Evolutionary conservation across 257 asterid species (phyloP).

Genomic region (Solanum stenotomum): DNA sequence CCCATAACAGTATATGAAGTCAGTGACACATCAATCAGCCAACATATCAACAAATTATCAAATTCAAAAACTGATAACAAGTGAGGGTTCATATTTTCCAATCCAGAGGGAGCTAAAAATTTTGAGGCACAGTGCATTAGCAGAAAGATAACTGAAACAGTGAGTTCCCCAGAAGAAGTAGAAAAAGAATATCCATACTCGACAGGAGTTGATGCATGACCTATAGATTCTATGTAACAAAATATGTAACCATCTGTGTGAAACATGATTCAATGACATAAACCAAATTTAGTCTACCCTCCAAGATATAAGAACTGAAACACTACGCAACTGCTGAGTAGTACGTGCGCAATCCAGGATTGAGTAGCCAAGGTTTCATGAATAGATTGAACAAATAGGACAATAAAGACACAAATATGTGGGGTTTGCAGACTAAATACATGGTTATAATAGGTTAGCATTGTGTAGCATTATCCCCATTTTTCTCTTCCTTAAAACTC

Average conservation of each 20-base stretch:
- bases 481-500: neutral
- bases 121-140: neutral
- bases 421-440: neutral
- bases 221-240: neutral
- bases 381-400: neutral
- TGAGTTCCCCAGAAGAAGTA: neutral
- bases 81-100: neutral
- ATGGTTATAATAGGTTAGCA: neutral
- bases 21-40: neutral
- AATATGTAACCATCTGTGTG: neutral
- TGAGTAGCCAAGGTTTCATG: neutral
- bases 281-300: neutral
- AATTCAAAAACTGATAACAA: neutral
- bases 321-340: neutral
- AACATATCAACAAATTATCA: neutral
- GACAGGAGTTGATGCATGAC: neutral
- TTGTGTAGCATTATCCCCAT: neutral
- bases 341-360: neutral
- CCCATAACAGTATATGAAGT: neutral
- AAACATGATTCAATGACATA: neutral
- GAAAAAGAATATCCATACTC: neutral
- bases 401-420: neutral
- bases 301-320: neutral
- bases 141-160: neutral
- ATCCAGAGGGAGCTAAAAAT: neutral